phyloP scores from a whole-genome alignment of 78 protist genomes.

The Dictyostelium citrinum region DNA sequence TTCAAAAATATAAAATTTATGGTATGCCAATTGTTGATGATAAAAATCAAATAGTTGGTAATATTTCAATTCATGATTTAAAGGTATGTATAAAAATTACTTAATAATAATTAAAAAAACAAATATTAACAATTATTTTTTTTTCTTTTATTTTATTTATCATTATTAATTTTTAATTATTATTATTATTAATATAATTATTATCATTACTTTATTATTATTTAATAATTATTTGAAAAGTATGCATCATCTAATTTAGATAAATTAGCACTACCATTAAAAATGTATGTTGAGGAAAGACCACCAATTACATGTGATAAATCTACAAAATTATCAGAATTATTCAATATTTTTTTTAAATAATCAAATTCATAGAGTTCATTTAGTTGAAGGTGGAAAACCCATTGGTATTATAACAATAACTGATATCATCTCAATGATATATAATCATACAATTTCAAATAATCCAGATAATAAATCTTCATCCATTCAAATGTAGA shows the following conservation, averaged over 20 bases:
- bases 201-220: background rate
- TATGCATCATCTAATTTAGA: conserved; percentile 39
- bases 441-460: conserved; percentile 7
- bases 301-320: conserved; percentile 34
- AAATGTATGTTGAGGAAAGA: conserved; percentile 35
- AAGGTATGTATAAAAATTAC: background rate
- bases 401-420: conserved; percentile 62
- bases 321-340: background rate
- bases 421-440: conserved; percentile 30
- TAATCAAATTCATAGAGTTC: conserved; percentile 39
- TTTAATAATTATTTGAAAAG: background rate
- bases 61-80: conserved; percentile 51
- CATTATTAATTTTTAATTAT: no score
- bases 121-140: background rate
- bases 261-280: conserved; percentile 30
- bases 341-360: conserved; percentile 9
- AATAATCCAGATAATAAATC: background rate
- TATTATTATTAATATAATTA: background rate
- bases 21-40: conserved; percentile 72
- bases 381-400: conserved; percentile 19
- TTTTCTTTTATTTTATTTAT: background rate
- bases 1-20: conserved; percentile 48
- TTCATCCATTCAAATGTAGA: background rate
- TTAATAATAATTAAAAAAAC: no score
- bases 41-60: conserved; percentile 24